These are phyloP conservation scores for Coemansia sp. DNA, from an alignment of 192 early-diverging fungal genomes.

Conservation along the genomic window DNA sequence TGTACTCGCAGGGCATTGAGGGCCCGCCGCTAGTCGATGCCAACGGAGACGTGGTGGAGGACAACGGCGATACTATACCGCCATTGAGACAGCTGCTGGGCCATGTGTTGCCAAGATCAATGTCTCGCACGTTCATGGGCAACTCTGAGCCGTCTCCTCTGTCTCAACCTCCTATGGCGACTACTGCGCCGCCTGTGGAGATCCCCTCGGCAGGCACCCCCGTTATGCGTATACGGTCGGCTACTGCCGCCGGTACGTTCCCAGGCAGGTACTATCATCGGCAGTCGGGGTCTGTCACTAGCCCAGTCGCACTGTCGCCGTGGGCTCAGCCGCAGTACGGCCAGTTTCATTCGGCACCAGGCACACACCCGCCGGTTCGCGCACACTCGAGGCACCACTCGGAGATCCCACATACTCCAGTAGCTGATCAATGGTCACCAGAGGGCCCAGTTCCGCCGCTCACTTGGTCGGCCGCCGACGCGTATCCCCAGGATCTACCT, in stretches of 20 bases:
- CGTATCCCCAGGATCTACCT: not conserved
- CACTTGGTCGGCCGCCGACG: not conserved
- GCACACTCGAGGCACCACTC: not conserved
- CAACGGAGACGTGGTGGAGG: conserved; percentile 11
- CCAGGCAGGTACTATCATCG: not conserved
- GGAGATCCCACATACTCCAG: not conserved
- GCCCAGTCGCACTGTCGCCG: not conserved
- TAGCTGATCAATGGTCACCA: not conserved
- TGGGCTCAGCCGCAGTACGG: conserved; percentile 3
- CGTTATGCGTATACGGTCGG: not conserved
- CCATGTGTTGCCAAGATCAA: conserved; percentile 30
- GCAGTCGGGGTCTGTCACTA: not conserved
- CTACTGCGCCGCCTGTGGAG: not conserved
- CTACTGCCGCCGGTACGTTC: not conserved
- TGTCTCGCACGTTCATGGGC: conserved; percentile 21
- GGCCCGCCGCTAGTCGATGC: not conserved
- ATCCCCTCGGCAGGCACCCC: not conserved
- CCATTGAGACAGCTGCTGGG: conserved; percentile 34
- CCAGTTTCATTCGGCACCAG: not conserved
- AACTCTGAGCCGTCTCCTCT: not conserved
- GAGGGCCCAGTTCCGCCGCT: not conserved
- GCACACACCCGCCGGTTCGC: not conserved
- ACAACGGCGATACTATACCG: conserved; percentile 33
- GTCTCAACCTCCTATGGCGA: not conserved
- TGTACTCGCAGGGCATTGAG: conserved; percentile 41